Evolutionary conservation across 108 stramenopile genomes (phyloP).

Genomic region (Cylindrotheca fusiformis): DNA sequence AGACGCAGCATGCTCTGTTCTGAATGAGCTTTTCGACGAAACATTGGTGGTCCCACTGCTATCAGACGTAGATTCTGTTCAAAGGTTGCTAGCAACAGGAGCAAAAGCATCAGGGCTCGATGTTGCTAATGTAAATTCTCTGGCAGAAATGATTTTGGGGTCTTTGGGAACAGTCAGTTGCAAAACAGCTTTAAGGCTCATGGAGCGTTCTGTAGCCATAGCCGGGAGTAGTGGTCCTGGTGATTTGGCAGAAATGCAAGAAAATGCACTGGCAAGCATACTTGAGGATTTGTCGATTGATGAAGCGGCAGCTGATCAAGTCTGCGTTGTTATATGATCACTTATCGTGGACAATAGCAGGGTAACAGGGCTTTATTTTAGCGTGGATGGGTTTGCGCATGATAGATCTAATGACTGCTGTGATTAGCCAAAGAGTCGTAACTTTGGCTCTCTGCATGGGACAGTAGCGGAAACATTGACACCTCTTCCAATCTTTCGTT

Average conservation of each 20-base stretch:
- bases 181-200: constrained; percentile 63
- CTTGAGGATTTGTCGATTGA: background rate
- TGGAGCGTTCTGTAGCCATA: constrained; percentile 56
- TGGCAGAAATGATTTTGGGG: constrained; percentile 46
- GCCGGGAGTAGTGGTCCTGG: background rate
- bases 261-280: background rate
- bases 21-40: constrained; percentile 76
- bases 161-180: constrained; percentile 54
- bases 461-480: too few relatives aligned
- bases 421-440: too few relatives aligned
- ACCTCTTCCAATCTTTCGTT: too few relatives aligned
- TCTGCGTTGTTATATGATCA: background rate
- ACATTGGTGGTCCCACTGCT: constrained; percentile 61
- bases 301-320: background rate
- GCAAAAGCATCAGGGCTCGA: constrained; percentile 18
- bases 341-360: too few relatives aligned
- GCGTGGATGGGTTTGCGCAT: too few relatives aligned
- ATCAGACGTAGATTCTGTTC: constrained; percentile 40
- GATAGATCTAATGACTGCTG: too few relatives aligned
- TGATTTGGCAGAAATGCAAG: background rate
- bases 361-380: too few relatives aligned
- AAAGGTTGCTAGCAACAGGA: constrained; percentile 48
- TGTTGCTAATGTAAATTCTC: constrained; percentile 26
- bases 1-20: constrained; percentile 58
- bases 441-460: too few relatives aligned